A percentile compares a stretch with the other conserved stretches of the same genome.
phyloP scores from a whole-genome alignment of 352 stramenopile genomes.

The Phytophthora capsici region DNA sequence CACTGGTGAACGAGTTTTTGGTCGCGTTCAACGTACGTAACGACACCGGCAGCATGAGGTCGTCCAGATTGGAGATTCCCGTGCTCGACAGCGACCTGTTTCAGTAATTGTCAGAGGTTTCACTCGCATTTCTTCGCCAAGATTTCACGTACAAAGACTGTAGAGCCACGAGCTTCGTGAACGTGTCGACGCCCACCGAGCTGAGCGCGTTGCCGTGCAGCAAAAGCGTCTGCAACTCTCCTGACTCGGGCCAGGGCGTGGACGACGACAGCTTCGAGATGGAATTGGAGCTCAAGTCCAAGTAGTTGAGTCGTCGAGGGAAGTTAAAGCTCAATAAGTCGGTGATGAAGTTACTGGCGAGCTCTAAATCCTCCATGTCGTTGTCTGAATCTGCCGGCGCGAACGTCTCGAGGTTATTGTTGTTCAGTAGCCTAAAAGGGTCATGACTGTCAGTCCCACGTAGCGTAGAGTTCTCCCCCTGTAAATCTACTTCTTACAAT shows the following conservation, averaged over 20 bases:
- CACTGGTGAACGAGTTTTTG: slow-evolving; percentile 57
- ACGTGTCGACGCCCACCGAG: slow-evolving; percentile 44
- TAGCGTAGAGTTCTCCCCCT: neutral
- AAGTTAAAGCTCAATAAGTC: slow-evolving; percentile 48
- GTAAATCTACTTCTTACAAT: slow-evolving; percentile 42
- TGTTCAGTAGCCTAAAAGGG: slow-evolving; percentile 42
- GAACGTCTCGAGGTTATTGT: slow-evolving; percentile 69
- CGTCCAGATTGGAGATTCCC: slow-evolving; percentile 51
- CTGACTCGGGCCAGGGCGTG: slow-evolving; percentile 51
- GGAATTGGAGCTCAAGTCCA: slow-evolving; percentile 57
- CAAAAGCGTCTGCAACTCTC: slow-evolving; percentile 61
- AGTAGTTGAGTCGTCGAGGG: slow-evolving; percentile 47
- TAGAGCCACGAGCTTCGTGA: slow-evolving; percentile 50
- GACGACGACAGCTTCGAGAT: slow-evolving; percentile 39
- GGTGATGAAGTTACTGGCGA: slow-evolving; percentile 51
- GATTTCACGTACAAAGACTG: slow-evolving; percentile 58
- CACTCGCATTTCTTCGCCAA: neutral
- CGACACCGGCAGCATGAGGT: slow-evolving; percentile 46
- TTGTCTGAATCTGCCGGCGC: slow-evolving; percentile 44
- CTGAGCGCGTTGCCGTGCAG: slow-evolving; percentile 60
- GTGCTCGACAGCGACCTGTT: slow-evolving; percentile 56
- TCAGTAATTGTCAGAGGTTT: slow-evolving; percentile 2
- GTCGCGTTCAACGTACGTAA: slow-evolving; percentile 59
- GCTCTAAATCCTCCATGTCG: slow-evolving; percentile 62
- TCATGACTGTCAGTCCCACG: neutral